phyloP scores from a whole-genome alignment of 495 filamentous ascomycete species.

The Cladorrhinum samala region DNA sequence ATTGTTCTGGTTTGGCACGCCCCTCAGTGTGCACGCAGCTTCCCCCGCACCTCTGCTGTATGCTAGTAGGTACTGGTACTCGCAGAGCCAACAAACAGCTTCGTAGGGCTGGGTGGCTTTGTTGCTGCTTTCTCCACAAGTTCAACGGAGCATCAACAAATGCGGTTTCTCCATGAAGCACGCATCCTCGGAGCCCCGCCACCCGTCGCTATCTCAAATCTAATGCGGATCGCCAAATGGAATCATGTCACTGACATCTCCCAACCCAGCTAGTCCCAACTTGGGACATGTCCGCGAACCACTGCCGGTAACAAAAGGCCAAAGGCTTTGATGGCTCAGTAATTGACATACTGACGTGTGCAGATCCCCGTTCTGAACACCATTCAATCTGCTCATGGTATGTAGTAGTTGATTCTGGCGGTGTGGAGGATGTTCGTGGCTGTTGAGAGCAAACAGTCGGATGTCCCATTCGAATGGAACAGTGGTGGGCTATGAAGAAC shows the following conservation, averaged over 20 bases:
- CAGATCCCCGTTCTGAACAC: neutral
- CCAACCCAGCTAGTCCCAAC: neutral
- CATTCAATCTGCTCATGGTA: neutral
- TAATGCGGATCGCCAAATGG: neutral
- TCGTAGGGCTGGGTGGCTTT: conserved; percentile 14
- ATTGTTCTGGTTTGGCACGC: neutral
- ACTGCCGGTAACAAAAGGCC: neutral
- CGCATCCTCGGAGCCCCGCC: too few species aligned
- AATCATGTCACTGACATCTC: neutral
- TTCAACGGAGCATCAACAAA: too few species aligned
- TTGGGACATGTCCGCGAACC: neutral
- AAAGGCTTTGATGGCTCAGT: conserved; percentile 2
- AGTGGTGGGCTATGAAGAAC: conserved; percentile 3
- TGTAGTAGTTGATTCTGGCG: neutral
- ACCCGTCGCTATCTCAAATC: neutral
- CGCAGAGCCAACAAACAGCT: neutral
- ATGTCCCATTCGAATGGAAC: neutral
- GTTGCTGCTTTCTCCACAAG: conserved; percentile 5
- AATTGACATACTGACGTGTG: neutral
- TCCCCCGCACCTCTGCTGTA: neutral
- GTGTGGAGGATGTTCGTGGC: neutral
- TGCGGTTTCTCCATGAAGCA: too few species aligned
- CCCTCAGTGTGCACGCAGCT: neutral
- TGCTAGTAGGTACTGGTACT: neutral
- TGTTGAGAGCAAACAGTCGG: neutral